Base-by-base conservation (phyloP, 2,329 filamentous ascomycete species). In the Fusarium anguioides region DNA sequence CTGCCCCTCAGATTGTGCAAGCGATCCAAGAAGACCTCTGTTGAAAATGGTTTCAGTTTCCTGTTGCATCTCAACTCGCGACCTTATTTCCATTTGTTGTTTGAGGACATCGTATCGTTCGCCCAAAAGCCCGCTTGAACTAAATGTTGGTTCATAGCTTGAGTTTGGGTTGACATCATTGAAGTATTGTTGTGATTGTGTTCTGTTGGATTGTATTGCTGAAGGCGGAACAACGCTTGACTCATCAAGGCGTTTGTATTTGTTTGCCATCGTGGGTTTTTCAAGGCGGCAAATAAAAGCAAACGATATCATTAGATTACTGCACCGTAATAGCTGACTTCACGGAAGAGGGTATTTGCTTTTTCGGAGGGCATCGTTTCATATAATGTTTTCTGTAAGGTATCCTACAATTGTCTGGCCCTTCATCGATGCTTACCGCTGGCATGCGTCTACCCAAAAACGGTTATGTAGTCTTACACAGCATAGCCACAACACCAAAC, bases 151-250 rank as follows among this genome's bases (percentile, higher is more conserved):
- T 12, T 54, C 46, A 1, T 29, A 23, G 4, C 3, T 14, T 12
- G 46, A 18, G 14, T 60, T 8, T 2, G 12, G 1, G 1, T 12
- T 7, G 8, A n/a, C 31, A 11, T 3, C 10, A 2, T 1, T 8
- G 9, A 20, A 1, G 0, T 3, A 3, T 2, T 8, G 10, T 17
- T 18, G 17, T 26, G 33, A 26, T 8, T 18, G 26, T 15, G 11
- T 23, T 36, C 15, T 7, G 20, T 18, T 9, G 12, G 29, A 5
- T 5, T 15, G 12, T 18, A 26, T 42, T 3, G 17, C 11, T 18
- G 6, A n/a, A 6, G 6, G 29, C 1, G 5, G 18, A 3, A 2
- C 2, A 3, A 2, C 2, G 1, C 11, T 12, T 0, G 9, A 10
- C 1, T 49, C 23, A 5, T 2, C 4, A 2, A 2, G 17, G 14